phyloP scores from a whole-genome alignment of 2,329 filamentous ascomycete genomes.

The Rhynchosporium secalis region DNA sequence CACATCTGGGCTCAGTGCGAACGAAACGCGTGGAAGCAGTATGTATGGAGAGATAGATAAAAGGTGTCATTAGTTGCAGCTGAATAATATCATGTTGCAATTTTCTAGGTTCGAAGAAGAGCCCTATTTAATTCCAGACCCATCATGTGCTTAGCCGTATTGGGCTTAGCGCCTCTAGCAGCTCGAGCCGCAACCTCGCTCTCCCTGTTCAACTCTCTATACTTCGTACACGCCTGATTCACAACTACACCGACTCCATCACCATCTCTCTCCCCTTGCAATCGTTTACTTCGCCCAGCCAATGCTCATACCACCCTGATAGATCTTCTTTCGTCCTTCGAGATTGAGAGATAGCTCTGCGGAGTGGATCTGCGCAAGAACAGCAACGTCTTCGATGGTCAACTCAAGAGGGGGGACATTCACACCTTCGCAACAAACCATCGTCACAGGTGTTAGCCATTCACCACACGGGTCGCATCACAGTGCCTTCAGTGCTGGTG shows the following conservation, averaged over 20 bases:
- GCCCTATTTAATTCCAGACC: no score
- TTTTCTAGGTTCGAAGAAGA: no score
- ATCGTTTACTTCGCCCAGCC: not conserved
- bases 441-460: slow-evolving; percentile 41
- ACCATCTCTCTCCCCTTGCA: slow-evolving; percentile 15
- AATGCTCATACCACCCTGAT: slow-evolving; percentile 38
- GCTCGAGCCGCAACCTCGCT: slow-evolving; percentile 1
- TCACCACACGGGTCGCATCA: slow-evolving; percentile 48
- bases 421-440: slow-evolving; percentile 42
- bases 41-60: no score
- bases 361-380: slow-evolving; percentile 40
- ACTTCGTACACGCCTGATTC: not conserved
- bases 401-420: slow-evolving; percentile 41
- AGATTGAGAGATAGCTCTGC: slow-evolving; percentile 41
- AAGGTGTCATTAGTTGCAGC: no score
- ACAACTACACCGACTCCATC: slow-evolving; percentile 11
- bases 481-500: slow-evolving; percentile 43
- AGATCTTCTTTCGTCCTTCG: slow-evolving; percentile 39
- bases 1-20: not conserved
- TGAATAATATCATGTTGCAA: no score
- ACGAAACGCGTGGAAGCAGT: not conserved
- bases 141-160: not conserved
- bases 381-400: slow-evolving; percentile 42
- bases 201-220: not conserved
- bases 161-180: slow-evolving; percentile 8